Percentiles rank a stretch among this genome's conserved stretches.
These are phyloP conservation scores for Cinchona pubescens DNA, from an alignment of 257 asterid species.

Conservation along the genomic window DNA sequence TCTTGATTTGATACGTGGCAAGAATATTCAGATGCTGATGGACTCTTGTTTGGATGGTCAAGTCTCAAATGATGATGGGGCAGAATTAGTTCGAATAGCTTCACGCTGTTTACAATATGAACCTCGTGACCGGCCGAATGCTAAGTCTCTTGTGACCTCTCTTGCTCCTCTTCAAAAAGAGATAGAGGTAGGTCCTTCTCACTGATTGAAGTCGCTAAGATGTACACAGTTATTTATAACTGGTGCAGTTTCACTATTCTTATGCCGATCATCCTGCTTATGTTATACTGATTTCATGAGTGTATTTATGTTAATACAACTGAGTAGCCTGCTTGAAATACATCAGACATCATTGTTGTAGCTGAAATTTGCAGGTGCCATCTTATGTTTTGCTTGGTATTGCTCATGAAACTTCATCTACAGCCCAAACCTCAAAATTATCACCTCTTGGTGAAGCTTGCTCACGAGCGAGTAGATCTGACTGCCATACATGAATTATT, in stretches of 20 bases:
- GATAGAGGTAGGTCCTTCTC: conserved; percentile 26
- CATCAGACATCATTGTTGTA: background rate
- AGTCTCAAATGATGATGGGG: conserved; percentile 42
- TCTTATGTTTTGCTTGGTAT: conserved; percentile 40
- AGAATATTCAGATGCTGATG: conserved; percentile 38
- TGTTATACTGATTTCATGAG: background rate
- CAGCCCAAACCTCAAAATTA: conserved; percentile 20
- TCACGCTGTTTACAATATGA: conserved; percentile 45
- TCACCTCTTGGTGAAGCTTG: conserved; percentile 54
- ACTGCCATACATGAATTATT: conserved; percentile 43
- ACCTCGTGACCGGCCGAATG: conserved; percentile 47
- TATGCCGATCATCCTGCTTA: background rate
- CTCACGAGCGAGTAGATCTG: conserved; percentile 35
- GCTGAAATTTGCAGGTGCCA: conserved; percentile 35
- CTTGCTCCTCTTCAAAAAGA: conserved; percentile 41
- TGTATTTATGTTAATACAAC: background rate
- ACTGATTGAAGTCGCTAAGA: background rate
- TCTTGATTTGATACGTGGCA: conserved; percentile 47
- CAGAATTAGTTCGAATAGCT: conserved; percentile 37
- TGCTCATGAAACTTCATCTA: conserved; percentile 31
- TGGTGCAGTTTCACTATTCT: background rate
- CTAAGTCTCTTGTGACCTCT: conserved; percentile 36
- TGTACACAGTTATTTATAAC: background rate
- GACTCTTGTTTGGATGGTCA: conserved; percentile 52
- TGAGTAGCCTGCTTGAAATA: background rate